Evolutionary conservation across 768 basidiomycete genomes (phyloP), one percentile per base, ranked within the genome.

Genomic region (Clitopilus passeckerianus): DNA sequence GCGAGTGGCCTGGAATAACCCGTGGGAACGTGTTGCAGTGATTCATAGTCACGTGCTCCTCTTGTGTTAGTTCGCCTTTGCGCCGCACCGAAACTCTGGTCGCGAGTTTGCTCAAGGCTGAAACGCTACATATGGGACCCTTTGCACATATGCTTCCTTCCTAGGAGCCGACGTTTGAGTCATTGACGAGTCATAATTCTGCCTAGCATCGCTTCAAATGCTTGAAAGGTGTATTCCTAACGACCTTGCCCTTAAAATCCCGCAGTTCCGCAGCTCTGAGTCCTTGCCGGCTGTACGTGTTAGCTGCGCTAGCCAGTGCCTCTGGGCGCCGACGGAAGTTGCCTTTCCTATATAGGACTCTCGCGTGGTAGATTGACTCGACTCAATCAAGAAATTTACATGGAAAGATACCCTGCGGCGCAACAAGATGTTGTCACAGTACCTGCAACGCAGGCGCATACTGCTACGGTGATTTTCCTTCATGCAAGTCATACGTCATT

Each of bases 401-500:
- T 66, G 62, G 61, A 65, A 27, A 44, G 58, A n/a, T 33, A n/a
- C 54, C 54, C 53, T 44, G 41, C 37, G 37, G 37, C 53, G 20
- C 34, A 46, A 14, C 65, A 60, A 57, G 56, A 62, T 43, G 44
- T 60, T 10, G 59, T 65, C 27, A 61, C 62, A 14, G 64, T 70
- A 55, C 61, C 66, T 56, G 62, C 71, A 3, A 57, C 53, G 15
- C 54, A 66, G 44, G 20, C 75, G 56, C 87, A 90, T 66, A 83
- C 83, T 9, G 86, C 86, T 12, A 87, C 86, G 0, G 79, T 90
- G 58, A 87, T 91, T 64, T 89, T 91, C 67, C 66, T 87, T 16
- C 90, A 91, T 72, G 89, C 87, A 65, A 57, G 84, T 57, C 27
- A 15, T 27, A 30, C 24, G 33, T 50, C 57, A 5, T 23, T 9